Evolutionary conservation across 2,329 filamentous ascomycete genomes (phyloP).

Genomic region (Dothistroma pini): DNA sequence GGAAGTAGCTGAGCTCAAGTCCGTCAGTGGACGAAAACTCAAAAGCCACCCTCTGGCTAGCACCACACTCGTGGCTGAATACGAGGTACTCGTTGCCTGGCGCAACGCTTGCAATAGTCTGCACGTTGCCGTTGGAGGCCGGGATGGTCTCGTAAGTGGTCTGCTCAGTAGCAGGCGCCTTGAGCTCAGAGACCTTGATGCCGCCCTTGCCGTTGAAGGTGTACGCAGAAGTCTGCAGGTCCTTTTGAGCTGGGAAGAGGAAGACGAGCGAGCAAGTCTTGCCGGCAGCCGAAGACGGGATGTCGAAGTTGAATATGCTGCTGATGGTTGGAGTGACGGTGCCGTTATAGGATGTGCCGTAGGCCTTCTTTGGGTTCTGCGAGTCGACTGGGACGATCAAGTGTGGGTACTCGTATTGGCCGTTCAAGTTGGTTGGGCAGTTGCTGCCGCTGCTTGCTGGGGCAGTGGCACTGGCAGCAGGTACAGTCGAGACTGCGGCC

Average conservation of each 20-base stretch:
- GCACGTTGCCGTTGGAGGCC: not conserved
- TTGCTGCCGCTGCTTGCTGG: constrained; percentile 9
- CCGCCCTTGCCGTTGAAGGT: constrained; percentile 39
- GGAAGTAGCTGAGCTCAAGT: constrained; percentile 14
- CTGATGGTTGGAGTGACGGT: constrained; percentile 52
- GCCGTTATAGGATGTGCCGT: constrained; percentile 56
- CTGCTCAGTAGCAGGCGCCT: constrained; percentile 40
- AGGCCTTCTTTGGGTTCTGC: constrained; percentile 49
- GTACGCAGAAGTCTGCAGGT: constrained; percentile 58
- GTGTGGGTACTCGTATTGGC: constrained; percentile 51
- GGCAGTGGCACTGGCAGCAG: not conserved
- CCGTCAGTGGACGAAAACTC: constrained; percentile 12
- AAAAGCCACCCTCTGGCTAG: constrained; percentile 13
- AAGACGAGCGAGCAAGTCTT: constrained; percentile 63
- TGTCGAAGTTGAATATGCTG: constrained; percentile 67
- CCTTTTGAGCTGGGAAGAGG: constrained; percentile 56
- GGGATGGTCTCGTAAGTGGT: constrained; percentile 51
- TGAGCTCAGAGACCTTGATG: constrained; percentile 38
- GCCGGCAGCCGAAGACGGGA: constrained; percentile 51
- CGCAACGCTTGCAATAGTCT: constrained; percentile 3
- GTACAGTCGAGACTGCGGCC: not conserved
- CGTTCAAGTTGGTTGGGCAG: constrained; percentile 33
- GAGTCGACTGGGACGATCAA: constrained; percentile 61
- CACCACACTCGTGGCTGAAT: constrained; percentile 14
- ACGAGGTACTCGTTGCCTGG: constrained; percentile 18